Base-by-base conservation (phyloP, 2,329 filamentous ascomycete species). In the Epichloe typhina region DNA sequence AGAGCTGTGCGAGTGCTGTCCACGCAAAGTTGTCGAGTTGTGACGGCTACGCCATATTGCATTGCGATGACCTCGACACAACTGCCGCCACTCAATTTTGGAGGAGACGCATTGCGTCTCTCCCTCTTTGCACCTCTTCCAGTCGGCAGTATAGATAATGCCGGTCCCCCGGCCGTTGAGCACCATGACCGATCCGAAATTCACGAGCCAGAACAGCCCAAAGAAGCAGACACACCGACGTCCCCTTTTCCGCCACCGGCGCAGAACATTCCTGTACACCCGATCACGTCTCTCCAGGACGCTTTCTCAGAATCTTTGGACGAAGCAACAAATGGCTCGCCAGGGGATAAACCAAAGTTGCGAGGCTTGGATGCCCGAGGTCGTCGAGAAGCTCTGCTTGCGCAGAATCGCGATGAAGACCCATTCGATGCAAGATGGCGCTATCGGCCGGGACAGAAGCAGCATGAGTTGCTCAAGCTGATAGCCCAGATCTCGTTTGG, bases 401-500 rank as follows among this genome's bases (percentile, higher is more conserved):
- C 86, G 53, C 79, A 81, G 55, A 73, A 76, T 38, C 76, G 82
- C 52, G 82, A 83, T 53, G 84, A 86, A 52, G 78, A 82, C 13
- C 78, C 88, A 12, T 85, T 87, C 63, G 83, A 81, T 49, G 78
- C 82, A 46, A 69, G 79, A 62, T 95, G 90, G 88, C 81, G 84
- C 52, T 83, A 86, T 64, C 80, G 83, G 49, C 76, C 82, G 0
- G 82, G 81, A 42, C 87, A 93, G 63, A 79, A 80, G 60, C 84
- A 88, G 62, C 93, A 97, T 63, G 88, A 94, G 55, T 72, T 97
- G 53, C 84, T 84, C 73, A 96, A 96, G 69, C 79, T 96, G 46
- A 79, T 94, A 62, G 83, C 91, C 15, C 91, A 97, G 67, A 90
- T 97, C 58, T 84, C 88, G 1, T 97, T 97, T 65, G 91, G 93